A percentile compares a stretch with the other conserved stretches of the same genome.
These are phyloP conservation scores for Penicillium sp. DNA, from an alignment of 2,329 filamentous ascomycete genomes.

Conservation along the genomic window DNA sequence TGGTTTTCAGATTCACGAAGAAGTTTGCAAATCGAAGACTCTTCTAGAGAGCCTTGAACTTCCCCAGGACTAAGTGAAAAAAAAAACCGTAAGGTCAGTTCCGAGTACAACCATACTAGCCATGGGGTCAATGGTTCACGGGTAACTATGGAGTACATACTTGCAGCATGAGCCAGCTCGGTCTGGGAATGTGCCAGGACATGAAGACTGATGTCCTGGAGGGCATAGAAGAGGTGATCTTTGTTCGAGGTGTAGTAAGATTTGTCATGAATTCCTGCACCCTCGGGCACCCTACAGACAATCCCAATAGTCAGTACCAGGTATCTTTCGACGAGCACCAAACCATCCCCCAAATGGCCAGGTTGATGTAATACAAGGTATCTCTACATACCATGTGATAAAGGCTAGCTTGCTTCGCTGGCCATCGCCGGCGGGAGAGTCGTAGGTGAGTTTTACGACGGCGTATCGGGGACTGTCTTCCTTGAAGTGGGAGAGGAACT, in stretches of 20 bases:
- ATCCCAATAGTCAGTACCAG: slow-evolving; percentile 1
- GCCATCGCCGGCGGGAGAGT: slow-evolving; percentile 13
- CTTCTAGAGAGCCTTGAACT: slow-evolving; percentile 20
- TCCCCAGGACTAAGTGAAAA: slow-evolving; percentile 9
- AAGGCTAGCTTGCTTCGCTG: slow-evolving; percentile 19
- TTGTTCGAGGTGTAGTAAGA: slow-evolving; percentile 20
- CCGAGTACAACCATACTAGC: neutral
- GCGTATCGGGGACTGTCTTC: slow-evolving; percentile 16
- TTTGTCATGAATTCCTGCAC: slow-evolving; percentile 15
- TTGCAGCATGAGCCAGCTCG: slow-evolving; percentile 14
- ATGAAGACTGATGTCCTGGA: slow-evolving; percentile 22
- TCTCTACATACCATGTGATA: slow-evolving; percentile 19
- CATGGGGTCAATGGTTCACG: neutral
- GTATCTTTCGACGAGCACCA: neutral
- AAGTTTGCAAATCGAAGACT: neutral
- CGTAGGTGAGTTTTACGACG: slow-evolving; percentile 17
- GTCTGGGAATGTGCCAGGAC: slow-evolving; percentile 17
- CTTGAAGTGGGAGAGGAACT: slow-evolving; percentile 17
- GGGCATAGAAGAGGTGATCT: slow-evolving; percentile 16
- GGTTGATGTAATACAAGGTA: neutral
- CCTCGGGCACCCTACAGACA: slow-evolving; percentile 17
- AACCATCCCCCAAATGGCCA: neutral
- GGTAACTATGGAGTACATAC: slow-evolving; percentile 9
- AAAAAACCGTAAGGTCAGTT: neutral
- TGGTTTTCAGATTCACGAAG: neutral